Evolutionary conservation across 768 basidiomycete genomes (phyloP).

Genomic region (Neoboletus brunneissimus): DNA sequence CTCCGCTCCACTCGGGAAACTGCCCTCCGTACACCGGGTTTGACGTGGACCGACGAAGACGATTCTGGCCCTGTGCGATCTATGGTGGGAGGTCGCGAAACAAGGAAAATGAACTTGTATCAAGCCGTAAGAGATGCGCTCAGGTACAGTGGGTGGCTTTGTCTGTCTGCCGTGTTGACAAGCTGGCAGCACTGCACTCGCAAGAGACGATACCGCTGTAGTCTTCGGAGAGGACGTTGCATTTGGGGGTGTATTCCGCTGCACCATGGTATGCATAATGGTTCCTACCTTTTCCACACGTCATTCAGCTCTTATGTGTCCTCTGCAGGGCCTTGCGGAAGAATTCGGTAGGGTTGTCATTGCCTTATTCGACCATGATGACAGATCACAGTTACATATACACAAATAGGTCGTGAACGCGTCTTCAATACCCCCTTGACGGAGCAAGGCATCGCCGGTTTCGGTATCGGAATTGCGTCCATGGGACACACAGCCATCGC

Average conservation of each 20-base stretch:
- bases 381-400: neutral
- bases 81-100: conserved; percentile 74
- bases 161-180: conserved; percentile 6
- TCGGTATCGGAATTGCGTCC: conserved; percentile 85
- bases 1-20: conserved; percentile 64
- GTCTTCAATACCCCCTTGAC: conserved; percentile 95
- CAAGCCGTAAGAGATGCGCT: conserved; percentile 91
- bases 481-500: conserved; percentile 96
- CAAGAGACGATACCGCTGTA: conserved; percentile 82
- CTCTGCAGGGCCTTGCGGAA: conserved; percentile 74
- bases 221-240: conserved; percentile 92
- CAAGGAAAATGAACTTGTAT: conserved; percentile 93
- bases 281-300: conserved; percentile 12
- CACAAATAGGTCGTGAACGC: conserved; percentile 68
- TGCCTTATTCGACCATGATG: neutral
- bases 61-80: conserved; percentile 37
- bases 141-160: conserved; percentile 45
- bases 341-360: conserved; percentile 68
- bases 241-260: conserved; percentile 93
- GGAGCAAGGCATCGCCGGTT: conserved; percentile 93
- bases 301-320: neutral
- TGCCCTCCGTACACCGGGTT: conserved; percentile 68
- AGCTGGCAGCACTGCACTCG: conserved; percentile 65
- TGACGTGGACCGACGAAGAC: conserved; percentile 70
- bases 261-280: conserved; percentile 79